Conservation (phyloP, 495 filamentous ascomycete genomes). For the Tetracladium setigerum region DNA sequence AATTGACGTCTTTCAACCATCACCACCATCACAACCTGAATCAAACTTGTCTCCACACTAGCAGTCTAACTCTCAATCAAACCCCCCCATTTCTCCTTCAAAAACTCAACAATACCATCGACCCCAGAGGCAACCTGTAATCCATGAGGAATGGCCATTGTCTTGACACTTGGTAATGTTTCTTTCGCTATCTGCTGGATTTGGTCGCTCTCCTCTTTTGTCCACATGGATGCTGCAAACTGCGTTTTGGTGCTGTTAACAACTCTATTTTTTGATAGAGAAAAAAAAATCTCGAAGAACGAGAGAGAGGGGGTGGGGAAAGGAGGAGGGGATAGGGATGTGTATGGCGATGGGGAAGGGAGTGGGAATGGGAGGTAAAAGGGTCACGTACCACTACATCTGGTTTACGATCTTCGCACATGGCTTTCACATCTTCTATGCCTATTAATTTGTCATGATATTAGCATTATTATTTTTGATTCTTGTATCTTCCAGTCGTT, state of each 20-base stretch:
- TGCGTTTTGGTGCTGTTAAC: constrained; percentile 18
- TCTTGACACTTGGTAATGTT: constrained; percentile 42
- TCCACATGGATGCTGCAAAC: constrained; percentile 64
- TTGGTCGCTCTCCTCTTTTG: constrained; percentile 44
- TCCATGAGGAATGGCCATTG: constrained; percentile 54
- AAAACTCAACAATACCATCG: constrained; percentile 57
- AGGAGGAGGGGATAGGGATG: background rate
- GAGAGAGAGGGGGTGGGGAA: no score
- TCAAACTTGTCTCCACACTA: no score
- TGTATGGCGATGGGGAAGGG: background rate
- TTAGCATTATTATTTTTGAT: background rate
- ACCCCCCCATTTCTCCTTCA: constrained; percentile 48
- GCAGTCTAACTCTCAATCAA: constrained; percentile 28
- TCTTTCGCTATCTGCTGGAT: constrained; percentile 47
- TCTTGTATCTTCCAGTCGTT: no score
- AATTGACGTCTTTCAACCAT: background rate
- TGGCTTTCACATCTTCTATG: constrained; percentile 44
- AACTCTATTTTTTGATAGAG: no score
- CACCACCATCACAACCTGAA: background rate
- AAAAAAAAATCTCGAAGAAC: no score
- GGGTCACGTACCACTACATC: constrained; percentile 33
- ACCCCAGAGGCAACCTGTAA: constrained; percentile 57
- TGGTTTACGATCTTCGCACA: constrained; percentile 40
- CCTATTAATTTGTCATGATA: constrained; percentile 19
- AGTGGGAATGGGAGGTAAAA: background rate